Base-by-base conservation (phyloP, 2,329 filamentous ascomycete species). In the Decorospora gaudefroyi region DNA sequence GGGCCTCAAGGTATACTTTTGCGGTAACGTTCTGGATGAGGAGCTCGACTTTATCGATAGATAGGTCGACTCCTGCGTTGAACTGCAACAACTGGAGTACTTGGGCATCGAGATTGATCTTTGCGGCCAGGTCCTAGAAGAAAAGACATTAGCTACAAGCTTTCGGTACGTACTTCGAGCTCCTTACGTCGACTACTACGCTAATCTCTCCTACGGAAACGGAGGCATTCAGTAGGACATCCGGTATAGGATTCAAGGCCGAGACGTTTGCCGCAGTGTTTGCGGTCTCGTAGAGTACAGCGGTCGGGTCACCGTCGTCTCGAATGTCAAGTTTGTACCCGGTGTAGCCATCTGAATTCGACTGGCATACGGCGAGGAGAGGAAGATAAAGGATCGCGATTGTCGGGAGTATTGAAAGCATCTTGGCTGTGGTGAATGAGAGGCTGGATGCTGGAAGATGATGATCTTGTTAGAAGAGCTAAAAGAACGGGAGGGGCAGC, bases 71-170 rank as follows among this genome's bases (percentile, higher is more conserved):
- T 31, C 81, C 82, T 2, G 82, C 82, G 53, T 78, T 82, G 73
- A 84, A 83, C 43, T 76, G 70, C 30, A 84, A 75, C 30, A 84
- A 72, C 49, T 77, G 74, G 27, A 83, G 72, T 7, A 84, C 80
- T 61, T 82, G 76, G 4, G 79, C 79, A 48, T 82, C 78, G 21
- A 83, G 72, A 59, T 82, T 84, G 64, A 82, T 75, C 59, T 82
- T 81, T 8, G 81, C 81, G 1, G 78, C 81, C 42, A 84, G 73
- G 57, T 84, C 83, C n/a, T n/a, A n/a, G n/a, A n/a, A n/a, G n/a
- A n/a, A n/a, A n/a, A n/a, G n/a, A n/a, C n/a, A n/a, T n/a, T n/a
- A n/a, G n/a, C n/a, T n/a, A n/a, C n/a, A n/a, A n/a, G n/a, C n/a
- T n/a, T n/a, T n/a, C n/a, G n/a, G n/a, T n/a, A n/a, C n/a, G n/a